Base-by-base conservation (phyloP, 805 yeast species). In the Starmerella powellii region DNA sequence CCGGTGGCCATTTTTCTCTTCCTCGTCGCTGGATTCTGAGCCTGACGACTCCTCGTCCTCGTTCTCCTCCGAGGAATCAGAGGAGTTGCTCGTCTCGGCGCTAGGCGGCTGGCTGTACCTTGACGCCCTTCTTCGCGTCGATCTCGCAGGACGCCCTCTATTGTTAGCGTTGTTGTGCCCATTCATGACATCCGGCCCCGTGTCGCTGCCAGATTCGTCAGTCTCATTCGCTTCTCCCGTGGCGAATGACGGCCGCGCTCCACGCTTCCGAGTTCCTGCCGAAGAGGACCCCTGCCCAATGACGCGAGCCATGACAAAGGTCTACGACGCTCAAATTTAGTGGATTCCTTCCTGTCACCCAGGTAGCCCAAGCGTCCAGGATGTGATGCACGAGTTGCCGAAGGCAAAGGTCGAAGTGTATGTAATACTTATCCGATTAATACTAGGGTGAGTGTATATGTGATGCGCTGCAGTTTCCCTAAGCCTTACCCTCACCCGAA, bases 221-320 rank as follows among this genome's bases (percentile, higher is more conserved):
- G 11, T 36, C n/a, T 10, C 6, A 13, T 19, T 21, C 11, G 19
- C 31, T 15, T 11, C 37, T 34, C 6, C 37, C 17, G 37, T 19
- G 20, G 13, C 16, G 31, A 15, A 17, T 8, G 32, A n/a, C 6
- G 38, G n/a, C 4, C 39, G 39, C 4, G 24, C 39, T 16, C 15
- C 24, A 10, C 33, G 39, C 17, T 24, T 13, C 6, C 39, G 23
- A 34, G n/a, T 34, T 8, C 33, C 16, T 23, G 19, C 33, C 31
- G 33, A 12, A 24, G 39, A 27, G 35, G 48, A 45, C 48, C 48
- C 48, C 48, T 45, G 48, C 48, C 48, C 48, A 35, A 19, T 17
- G 33, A 29, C 38, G 42, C 48, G 48, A 23, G 48, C 31, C 48
- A 45, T 45, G 21, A 13, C 23, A 16, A 24, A 11, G 30, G 28